Evolutionary conservation across 257 asterid species (phyloP), one percentile per base, ranked within the genome.

Genomic region (Scutellaria baicalensis): DNA sequence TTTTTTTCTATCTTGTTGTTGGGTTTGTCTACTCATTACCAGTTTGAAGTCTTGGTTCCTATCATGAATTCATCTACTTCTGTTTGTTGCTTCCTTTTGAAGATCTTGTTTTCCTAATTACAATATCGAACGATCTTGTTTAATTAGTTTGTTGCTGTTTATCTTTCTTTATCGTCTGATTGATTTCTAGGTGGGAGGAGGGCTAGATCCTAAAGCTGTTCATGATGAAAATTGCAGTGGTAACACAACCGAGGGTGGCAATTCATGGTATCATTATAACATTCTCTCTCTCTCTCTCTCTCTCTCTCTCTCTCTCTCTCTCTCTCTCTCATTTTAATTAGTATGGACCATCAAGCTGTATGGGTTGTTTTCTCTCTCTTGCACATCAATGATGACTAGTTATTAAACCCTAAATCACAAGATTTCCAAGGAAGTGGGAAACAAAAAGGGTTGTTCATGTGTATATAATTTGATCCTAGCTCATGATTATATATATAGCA

Each of bases 161-260:
- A 8, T 1, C 31, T 61, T 31, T 2, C 9, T n/a, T 14, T n/a
- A 12, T 5, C 8, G 14, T 14, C 10, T 35, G 3, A 5, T 47
- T 70, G 38, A 27, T 27, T 27, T 43, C 13, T 67, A 90, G 97
- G 91, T 81, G 9, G 88, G 76, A 36, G 86, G 83, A 64, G 73
- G 72, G 13, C 35, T 86, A 78, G 92, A 91, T 88, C 85, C 84
- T 6, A 90, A 83, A 75, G 87, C 36, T 45, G 81, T 68, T 11
- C 68, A 70, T 84, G 92, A 85, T 45, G 95, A 86, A 63, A 84
- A 81, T 68, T 80, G 86, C 85, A 59, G 81, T 78, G 85, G 71
- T 40, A 83, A 81, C 77, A 66, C 75, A 14, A 81, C 74, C 61
- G 91, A 88, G 56, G 87, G 81, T 45, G 78, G 51, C 73, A 84